A percentile compares a stretch with the other conserved stretches of the same genome.
These are phyloP conservation scores for Mucor sp. DNA, from an alignment of 371 early-diverging fungal species.

Conservation along the genomic window DNA sequence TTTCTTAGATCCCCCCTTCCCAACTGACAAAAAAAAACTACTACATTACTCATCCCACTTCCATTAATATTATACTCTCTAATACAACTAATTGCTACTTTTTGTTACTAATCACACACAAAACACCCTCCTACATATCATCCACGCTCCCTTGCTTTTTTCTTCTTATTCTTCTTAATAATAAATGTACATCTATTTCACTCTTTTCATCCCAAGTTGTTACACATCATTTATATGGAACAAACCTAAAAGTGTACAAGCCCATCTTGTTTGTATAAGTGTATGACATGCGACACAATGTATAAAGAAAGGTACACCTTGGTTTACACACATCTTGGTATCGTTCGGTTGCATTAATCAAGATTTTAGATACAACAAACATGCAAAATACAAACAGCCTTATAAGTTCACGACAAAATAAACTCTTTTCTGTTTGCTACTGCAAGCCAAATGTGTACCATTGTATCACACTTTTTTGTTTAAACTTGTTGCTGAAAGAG, in stretches of 20 bases:
- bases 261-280: background rate
- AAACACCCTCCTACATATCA: background rate
- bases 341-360: background rate
- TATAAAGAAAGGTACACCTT: background rate
- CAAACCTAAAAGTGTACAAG: too few relatives aligned
- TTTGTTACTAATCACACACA: background rate
- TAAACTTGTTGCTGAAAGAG: too few relatives aligned
- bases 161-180: background rate
- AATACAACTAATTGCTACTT: background rate
- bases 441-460: background rate
- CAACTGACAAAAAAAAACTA: background rate
- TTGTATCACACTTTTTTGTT: too few relatives aligned
- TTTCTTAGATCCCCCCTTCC: background rate
- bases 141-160: background rate
- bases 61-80: background rate
- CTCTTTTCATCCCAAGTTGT: background rate
- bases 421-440: background rate
- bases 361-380: too few relatives aligned
- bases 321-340: background rate
- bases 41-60: background rate
- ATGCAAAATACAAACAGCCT: background rate
- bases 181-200: conserved; percentile 1
- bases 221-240: background rate
- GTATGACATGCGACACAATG: background rate
- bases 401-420: background rate